phyloP scores from a whole-genome alignment of 2,329 filamentous ascomycete species.

The Cordyceps javanica region DNA sequence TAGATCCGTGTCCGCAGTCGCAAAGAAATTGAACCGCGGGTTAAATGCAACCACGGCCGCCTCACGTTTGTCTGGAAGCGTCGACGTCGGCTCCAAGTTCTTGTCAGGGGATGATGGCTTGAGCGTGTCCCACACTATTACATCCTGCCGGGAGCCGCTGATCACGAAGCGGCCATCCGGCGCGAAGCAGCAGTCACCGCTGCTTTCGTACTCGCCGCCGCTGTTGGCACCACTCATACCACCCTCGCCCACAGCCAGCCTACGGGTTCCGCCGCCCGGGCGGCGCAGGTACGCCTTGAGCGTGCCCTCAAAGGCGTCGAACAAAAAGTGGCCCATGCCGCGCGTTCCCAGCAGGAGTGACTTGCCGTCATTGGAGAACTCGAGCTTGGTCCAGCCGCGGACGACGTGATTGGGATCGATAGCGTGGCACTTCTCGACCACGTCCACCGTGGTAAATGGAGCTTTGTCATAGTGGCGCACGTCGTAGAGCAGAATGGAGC shows the following conservation, averaged over 20 bases:
- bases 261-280: conserved; percentile 46
- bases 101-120: conserved; percentile 44
- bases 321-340: conserved; percentile 76
- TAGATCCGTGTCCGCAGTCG: conserved; percentile 79
- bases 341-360: conserved; percentile 77
- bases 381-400: conserved; percentile 79
- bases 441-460: conserved; percentile 81
- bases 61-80: conserved; percentile 60
- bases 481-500: conserved; percentile 83
- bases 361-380: conserved; percentile 96
- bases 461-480: conserved; percentile 88
- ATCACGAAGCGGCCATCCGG: conserved; percentile 86
- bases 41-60: conserved; percentile 79
- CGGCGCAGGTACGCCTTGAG: conserved; percentile 67
- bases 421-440: conserved; percentile 50
- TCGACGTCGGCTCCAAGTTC: conserved; percentile 56
- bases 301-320: conserved; percentile 86
- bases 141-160: conserved; percentile 67
- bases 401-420: conserved; percentile 51
- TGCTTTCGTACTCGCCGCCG: conserved; percentile 42
- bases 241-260: conserved; percentile 48
- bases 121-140: conserved; percentile 82
- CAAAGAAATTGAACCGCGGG: conserved; percentile 85
- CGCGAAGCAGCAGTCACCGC: conserved; percentile 79
- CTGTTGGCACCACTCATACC: conserved; percentile 36